Evolutionary conservation across 352 stramenopile genomes (phyloP).

Genomic region (Blastocystis sp.): DNA sequence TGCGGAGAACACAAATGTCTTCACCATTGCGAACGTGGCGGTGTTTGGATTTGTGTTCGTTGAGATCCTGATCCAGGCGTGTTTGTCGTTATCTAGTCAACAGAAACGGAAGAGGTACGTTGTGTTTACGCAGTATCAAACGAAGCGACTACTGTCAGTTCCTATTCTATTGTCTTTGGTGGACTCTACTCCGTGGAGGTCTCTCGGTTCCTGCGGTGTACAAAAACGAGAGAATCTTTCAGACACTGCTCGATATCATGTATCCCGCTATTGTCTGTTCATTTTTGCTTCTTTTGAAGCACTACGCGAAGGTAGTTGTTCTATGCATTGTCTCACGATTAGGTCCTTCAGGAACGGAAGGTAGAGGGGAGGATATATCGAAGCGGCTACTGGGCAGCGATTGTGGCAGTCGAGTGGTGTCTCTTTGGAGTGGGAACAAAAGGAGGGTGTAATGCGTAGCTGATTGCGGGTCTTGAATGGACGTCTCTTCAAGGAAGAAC

Average conservation of each 20-base stretch:
- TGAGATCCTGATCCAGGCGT: slow-evolving; percentile 1
- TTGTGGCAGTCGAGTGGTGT: neutral
- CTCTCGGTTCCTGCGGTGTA: neutral
- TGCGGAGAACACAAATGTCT: neutral
- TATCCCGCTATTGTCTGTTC: slow-evolving; percentile 35
- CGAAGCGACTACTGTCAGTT: slow-evolving; percentile 14
- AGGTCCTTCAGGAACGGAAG: neutral
- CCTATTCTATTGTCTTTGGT: neutral
- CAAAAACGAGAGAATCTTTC: neutral
- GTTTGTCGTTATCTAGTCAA: neutral
- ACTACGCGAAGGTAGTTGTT: neutral
- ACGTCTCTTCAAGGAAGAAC: neutral
- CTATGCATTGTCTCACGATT: neutral
- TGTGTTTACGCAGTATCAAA: neutral
- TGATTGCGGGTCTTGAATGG: neutral
- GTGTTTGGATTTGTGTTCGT: slow-evolving; percentile 43
- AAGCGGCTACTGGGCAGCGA: neutral
- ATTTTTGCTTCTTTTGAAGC: neutral
- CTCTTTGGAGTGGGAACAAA: neutral
- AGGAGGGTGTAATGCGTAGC: neutral
- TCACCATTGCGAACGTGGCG: neutral
- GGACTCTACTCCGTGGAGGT: neutral
- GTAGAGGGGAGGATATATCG: neutral
- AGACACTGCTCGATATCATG: neutral
- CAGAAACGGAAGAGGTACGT: neutral